Evolutionary conservation across 1,139 yeast genomes (phyloP).

Genomic region (Debaryomyces psychrophilus): DNA sequence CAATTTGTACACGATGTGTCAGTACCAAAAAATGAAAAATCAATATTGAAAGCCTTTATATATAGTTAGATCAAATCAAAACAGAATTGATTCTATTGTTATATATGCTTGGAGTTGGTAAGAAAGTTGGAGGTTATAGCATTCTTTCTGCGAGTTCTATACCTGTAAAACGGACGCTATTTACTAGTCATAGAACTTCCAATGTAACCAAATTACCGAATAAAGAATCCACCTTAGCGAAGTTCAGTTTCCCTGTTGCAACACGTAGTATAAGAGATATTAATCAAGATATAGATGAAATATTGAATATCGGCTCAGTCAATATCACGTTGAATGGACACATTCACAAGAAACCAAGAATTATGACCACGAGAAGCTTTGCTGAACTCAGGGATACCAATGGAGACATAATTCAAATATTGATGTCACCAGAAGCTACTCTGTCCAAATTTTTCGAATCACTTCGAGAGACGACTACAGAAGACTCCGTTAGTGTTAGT

Average conservation of each 20-base stretch:
- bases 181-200: not conserved
- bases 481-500: slow-evolving; percentile 73
- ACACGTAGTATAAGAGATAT: slow-evolving; percentile 34
- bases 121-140: not conserved
- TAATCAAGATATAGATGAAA: slow-evolving; percentile 18
- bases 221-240: slow-evolving; percentile 28
- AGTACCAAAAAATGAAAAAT: slow-evolving; percentile 5
- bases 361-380: slow-evolving; percentile 54
- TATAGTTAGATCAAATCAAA: too few relatives aligned
- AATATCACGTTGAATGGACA: slow-evolving; percentile 70
- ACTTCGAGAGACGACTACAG: slow-evolving; percentile 58
- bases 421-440: slow-evolving; percentile 49
- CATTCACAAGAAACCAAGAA: slow-evolving; percentile 70
- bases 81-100: not conserved
- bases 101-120: slow-evolving; percentile 2
- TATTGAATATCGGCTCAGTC: slow-evolving; percentile 13
- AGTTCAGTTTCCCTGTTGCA: slow-evolving; percentile 44
- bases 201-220: slow-evolving; percentile 24
- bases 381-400: slow-evolving; percentile 72
- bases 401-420: slow-evolving; percentile 70
- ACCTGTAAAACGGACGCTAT: not conserved
- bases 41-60: too few relatives aligned
- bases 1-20: not conserved
- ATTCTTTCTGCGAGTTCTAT: not conserved
- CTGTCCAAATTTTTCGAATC: slow-evolving; percentile 37